phyloP scores from a whole-genome alignment of 116 monocot species.

The Dioscorea cayenensis region DNA sequence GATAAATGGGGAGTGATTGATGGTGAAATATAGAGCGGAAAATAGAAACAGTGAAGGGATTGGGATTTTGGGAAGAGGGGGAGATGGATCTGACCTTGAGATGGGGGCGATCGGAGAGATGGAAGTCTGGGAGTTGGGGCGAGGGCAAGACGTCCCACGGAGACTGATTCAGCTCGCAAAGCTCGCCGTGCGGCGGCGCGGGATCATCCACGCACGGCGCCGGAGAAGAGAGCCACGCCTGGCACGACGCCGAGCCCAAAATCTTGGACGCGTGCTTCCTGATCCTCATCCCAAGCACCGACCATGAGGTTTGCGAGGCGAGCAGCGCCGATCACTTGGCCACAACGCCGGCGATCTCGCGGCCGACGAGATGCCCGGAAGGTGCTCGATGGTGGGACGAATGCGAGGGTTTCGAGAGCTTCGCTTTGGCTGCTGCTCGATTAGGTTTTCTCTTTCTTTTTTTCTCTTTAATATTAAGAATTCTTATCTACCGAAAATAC shows the following conservation, averaged over 20 bases:
- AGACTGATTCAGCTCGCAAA: slow-evolving; percentile 36
- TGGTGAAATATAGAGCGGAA: neutral
- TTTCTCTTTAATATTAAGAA: neutral
- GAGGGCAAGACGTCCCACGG: slow-evolving; percentile 35
- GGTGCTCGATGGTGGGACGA: neutral
- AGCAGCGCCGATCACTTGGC: neutral
- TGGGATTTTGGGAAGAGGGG: neutral
- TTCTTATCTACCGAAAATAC: neutral
- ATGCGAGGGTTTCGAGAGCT: neutral
- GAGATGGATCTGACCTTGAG: slow-evolving; percentile 22
- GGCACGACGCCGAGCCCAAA: neutral
- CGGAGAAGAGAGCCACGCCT: neutral
- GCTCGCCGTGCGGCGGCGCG: neutral
- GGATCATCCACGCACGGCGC: neutral
- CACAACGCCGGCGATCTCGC: neutral
- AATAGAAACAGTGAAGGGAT: neutral
- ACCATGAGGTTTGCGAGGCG: neutral
- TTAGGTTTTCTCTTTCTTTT: neutral
- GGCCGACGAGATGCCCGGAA: too few relatives aligned
- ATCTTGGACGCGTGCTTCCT: slow-evolving; percentile 21
- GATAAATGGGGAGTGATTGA: neutral
- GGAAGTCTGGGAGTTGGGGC: neutral
- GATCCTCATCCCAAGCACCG: slow-evolving; percentile 12
- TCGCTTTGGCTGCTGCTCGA: neutral
- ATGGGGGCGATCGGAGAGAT: neutral